Conservation (phyloP, 495 filamentous ascomycete genomes). For the Baudoinia panamericana region DNA sequence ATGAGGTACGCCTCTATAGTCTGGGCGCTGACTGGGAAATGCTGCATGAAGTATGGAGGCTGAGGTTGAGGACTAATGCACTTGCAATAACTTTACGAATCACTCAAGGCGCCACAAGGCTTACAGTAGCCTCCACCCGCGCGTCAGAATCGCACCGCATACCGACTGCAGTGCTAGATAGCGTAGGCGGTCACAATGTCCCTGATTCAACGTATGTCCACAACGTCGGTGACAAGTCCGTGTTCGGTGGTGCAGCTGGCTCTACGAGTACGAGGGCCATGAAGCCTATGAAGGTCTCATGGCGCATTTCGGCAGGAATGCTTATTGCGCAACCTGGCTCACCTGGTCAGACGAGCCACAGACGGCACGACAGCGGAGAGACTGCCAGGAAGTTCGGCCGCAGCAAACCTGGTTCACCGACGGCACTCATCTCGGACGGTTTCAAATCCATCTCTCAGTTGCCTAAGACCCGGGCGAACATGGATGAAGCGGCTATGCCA, state of each 20-base stretch:
- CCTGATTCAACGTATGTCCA: no score
- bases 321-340: no score
- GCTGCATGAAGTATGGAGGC: slow-evolving; percentile 9
- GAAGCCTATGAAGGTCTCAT: no score
- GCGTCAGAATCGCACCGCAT: background rate
- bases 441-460: slow-evolving; percentile 13
- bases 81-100: background rate
- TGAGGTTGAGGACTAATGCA: background rate
- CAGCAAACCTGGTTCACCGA: no score
- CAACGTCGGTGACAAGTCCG: background rate
- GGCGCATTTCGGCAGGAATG: no score
- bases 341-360: no score
- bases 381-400: no score
- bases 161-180: slow-evolving; percentile 5
- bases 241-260: no score
- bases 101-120: background rate
- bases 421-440: no score
- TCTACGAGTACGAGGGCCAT: no score
- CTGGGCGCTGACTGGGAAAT: slow-evolving; percentile 8
- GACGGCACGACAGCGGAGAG: no score
- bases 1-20: slow-evolving; percentile 1
- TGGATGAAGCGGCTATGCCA: slow-evolving; percentile 8
- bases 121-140: background rate
- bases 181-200: slow-evolving; percentile 7
- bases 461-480: slow-evolving; percentile 2